Base-by-base conservation (phyloP, 1,139 yeast genomes). In the Yamadazyma triangularis region DNA sequence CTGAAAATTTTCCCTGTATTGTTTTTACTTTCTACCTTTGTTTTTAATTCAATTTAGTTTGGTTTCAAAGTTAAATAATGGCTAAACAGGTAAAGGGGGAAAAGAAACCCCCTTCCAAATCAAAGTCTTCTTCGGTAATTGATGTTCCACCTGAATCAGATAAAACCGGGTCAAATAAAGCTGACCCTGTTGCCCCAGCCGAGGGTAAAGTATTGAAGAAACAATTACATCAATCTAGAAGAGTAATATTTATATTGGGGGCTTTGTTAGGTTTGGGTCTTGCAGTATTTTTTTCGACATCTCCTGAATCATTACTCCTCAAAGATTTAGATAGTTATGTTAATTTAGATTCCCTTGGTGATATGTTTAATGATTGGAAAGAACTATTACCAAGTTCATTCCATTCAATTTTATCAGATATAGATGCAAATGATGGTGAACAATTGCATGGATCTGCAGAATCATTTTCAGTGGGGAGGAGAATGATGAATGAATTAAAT, bases 391-490 rank as follows among this genome's bases (percentile, higher is more conserved):
- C 97, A 1, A 59, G 66, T 0, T 70, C 84, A 1, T 51, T 89
- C 11, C 73, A 77, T 35, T 63, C 74, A 8, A 74, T 85, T 34
- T 57, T 89, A 20, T 60, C 66, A 13, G 88, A 81, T 39, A 58
- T 76, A 23, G 73, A 72, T 33, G 54, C 33, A 45, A 40, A 38
- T 22, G 49, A 52, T 26, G 48, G 49, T 20, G 59, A 53, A 12
- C 56, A 59, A 28, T 53, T 63, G 23, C 62, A 61, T 24, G 82
- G 82, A 23, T 68, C 82, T 4, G 79, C 93, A 4, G 94, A 86
- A 38, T 77, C 87, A 30, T 91, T 91, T 58, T 86, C 93, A 1
- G 95, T 88, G 15, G 98, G 98, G 2, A 73, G 70, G 42, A 67
- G 82, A 30, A 60, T 89, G 64, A 60, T 60, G 15, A 53, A 62